phyloP scores from a whole-genome alignment of 495 filamentous ascomycete species.

The Podospora didyma region DNA sequence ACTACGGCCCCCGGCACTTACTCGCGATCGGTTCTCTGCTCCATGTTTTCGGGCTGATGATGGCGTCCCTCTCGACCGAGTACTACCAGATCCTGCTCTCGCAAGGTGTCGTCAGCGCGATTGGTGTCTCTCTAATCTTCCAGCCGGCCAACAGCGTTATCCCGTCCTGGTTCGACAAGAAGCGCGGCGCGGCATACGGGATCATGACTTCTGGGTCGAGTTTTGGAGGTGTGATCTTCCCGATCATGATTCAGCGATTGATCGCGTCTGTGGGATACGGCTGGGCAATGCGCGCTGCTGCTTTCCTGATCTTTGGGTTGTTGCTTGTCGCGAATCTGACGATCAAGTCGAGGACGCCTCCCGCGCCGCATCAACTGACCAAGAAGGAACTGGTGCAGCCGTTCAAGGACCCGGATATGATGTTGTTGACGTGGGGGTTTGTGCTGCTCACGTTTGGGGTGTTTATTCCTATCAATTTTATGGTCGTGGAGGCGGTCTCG shows the following conservation, averaged over 20 bases:
- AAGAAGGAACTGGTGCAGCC: conserved; percentile 42
- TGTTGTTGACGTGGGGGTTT: conserved; percentile 31
- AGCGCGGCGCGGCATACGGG: conserved; percentile 64
- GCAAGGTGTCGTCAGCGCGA: conserved; percentile 51
- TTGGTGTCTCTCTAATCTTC: conserved; percentile 61
- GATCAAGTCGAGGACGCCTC: conserved; percentile 60
- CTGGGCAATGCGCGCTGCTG: conserved; percentile 69
- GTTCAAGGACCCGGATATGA: conserved; percentile 34
- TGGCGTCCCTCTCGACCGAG: conserved; percentile 58
- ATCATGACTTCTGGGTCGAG: conserved; percentile 64
- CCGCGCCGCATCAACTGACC: conserved; percentile 45
- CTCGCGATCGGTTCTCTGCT: conserved; percentile 56
- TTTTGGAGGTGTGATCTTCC: conserved; percentile 63
- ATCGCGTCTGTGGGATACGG: conserved; percentile 62
- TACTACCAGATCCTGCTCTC: conserved; percentile 64
- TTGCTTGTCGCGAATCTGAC: conserved; percentile 60
- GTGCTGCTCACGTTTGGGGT: conserved; percentile 70
- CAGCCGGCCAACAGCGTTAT: conserved; percentile 57
- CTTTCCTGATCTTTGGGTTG: conserved; percentile 64
- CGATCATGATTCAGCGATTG: conserved; percentile 65
- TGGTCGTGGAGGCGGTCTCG: conserved; percentile 43
- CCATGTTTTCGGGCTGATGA: conserved; percentile 70
- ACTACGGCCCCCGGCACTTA: conserved; percentile 60
- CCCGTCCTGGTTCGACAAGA: conserved; percentile 64
- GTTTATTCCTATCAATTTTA: conserved; percentile 71